Evolutionary conservation across 306 rosid species (phyloP), one percentile per base, ranked within the genome.

Genomic region (Citrullus amarus): DNA sequence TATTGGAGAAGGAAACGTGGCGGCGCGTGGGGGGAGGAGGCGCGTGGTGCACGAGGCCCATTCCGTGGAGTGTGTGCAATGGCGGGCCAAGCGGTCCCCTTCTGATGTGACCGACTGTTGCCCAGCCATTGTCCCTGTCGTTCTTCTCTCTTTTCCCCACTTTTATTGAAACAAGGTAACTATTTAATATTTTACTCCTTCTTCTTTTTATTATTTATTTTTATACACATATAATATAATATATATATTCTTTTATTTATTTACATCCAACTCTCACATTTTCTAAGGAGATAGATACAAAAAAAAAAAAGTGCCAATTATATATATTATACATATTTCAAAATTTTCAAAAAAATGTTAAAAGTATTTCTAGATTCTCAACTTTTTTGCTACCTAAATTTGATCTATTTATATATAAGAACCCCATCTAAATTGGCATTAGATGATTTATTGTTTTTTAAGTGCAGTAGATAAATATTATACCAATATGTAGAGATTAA

Each of bases 81-180:
- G 3, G 30, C 46, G 54, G 67, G 11, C 80, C 22, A 75, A 79
- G 81, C 66, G 86, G 90, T 80, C 86, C 87, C 91, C 86, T 67
- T 70, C 17, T 54, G 86, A 86, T 80, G 86, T 85, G 91, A 87
- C 88, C 91, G 86, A 89, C 89, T 83, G 81, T 88, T 84, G 82
- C 90, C 77, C 83, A 74, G 85, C 85, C 8, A 58, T 65, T 87
- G 53, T 81, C 81, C 5, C 16, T 22, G 54, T 18, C 46, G 0
- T 66, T 17, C 43, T 57, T 43, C 63, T 61, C 51, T 28, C 74
- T 79, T 30, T 28, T 22, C 22, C 18, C 22, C 30, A 6, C 18
- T 69, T 69, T 30, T 74, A 20, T 48, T 78, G 44, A 78, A 70
- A 80, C 1, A 4, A 11, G 8, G 0, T 41, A 9, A 43, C 22